Percentiles rank a stretch among this genome's conserved stretches.
Conservation (phyloP, 106 monocot species). For the Allium fistulosum region DNA sequence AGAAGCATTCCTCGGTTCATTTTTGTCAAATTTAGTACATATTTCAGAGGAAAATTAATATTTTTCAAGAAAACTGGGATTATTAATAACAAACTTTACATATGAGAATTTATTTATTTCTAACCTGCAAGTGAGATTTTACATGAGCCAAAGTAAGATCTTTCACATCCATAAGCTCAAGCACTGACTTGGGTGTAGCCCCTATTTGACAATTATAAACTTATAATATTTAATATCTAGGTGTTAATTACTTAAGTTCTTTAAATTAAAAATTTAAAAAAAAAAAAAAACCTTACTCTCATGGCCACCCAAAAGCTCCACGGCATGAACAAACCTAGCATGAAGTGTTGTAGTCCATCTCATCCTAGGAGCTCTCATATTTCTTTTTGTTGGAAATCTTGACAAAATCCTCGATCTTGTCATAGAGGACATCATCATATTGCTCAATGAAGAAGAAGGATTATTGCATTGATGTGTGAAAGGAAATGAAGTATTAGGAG, state of each 20-base stretch:
- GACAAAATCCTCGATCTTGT: constrained; percentile 40
- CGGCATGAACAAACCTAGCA: constrained; percentile 90
- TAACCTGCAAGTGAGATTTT: constrained; percentile 78
- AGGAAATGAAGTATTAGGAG: constrained; percentile 8
- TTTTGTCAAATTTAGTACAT: too few species aligned
- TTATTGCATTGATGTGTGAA: constrained; percentile 15
- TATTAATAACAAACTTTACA: too few species aligned
- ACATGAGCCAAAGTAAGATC: constrained; percentile 87
- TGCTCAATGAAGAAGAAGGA: constrained; percentile 19
- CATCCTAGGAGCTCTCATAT: constrained; percentile 81
- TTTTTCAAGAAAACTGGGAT: too few species aligned
- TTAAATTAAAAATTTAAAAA: background rate
- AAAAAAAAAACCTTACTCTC: constrained; percentile 43
- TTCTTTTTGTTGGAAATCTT: constrained; percentile 59
- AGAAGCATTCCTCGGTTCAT: too few species aligned
- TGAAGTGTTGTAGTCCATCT: constrained; percentile 94
- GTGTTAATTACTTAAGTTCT: background rate
- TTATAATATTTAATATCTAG: background rate
- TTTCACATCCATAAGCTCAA: constrained; percentile 59
- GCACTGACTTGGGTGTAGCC: constrained; percentile 47
- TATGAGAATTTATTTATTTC: too few species aligned
- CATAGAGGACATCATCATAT: constrained; percentile 15
- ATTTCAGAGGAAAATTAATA: too few species aligned
- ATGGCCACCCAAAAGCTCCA: constrained; percentile 92
- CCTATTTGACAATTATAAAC: constrained; percentile 9